phyloP scores from a whole-genome alignment of 2,329 filamentous ascomycete species.

The Aspergillus neoniger region DNA sequence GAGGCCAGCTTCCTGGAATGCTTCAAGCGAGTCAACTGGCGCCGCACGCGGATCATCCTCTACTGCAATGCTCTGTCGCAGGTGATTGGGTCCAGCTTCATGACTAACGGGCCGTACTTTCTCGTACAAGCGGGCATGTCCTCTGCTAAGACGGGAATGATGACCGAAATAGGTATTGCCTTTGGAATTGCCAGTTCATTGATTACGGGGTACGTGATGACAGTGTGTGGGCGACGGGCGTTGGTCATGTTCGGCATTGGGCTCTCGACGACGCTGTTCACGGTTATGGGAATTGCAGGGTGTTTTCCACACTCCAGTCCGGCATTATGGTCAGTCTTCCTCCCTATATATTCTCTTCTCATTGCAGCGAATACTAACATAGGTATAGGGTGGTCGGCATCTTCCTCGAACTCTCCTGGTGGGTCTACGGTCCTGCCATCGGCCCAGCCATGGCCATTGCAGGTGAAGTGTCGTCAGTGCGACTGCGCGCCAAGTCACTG shows the following conservation, averaged over 20 bases:
- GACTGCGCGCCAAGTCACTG: constrained; percentile 8
- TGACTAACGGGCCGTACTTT: constrained; percentile 7
- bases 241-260: constrained; percentile 3
- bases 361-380: background rate
- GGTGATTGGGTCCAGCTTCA: constrained; percentile 1
- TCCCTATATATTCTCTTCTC: too few species aligned
- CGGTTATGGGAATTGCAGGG: background rate
- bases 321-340: background rate
- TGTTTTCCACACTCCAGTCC: background rate
- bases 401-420: constrained; percentile 9
- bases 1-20: background rate
- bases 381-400: constrained; percentile 1
- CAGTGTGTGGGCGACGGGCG: background rate
- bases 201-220: background rate
- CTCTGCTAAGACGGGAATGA: background rate
- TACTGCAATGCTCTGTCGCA: constrained; percentile 5
- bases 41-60: constrained; percentile 11
- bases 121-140: constrained; percentile 5
- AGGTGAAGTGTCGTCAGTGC: constrained; percentile 4
- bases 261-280: background rate
- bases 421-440: constrained; percentile 7
- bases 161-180: constrained; percentile 3
- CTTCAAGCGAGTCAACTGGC: constrained; percentile 4
- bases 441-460: constrained; percentile 8
- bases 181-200: background rate